Conservation (phyloP, 2,329 filamentous ascomycete genomes). For the Zelopaecilomyces penicillatus region DNA sequence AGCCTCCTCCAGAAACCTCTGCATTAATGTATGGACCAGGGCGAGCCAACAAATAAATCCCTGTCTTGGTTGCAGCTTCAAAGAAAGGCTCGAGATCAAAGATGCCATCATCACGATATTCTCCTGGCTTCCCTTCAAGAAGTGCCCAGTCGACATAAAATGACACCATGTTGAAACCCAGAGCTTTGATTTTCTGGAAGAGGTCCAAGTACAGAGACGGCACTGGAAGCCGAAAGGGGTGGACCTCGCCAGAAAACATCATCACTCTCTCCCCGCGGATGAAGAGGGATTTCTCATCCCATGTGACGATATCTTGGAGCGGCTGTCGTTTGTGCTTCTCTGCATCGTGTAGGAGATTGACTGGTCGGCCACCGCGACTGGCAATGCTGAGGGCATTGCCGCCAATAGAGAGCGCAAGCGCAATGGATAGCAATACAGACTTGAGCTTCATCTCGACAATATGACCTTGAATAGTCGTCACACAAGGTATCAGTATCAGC, state of each 20-base stretch:
- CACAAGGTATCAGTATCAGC: not conserved
- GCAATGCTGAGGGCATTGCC: constrained; percentile 11
- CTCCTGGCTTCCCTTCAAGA: constrained; percentile 62
- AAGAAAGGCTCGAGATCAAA: constrained; percentile 70
- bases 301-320: constrained; percentile 46
- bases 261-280: constrained; percentile 62
- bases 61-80: constrained; percentile 61
- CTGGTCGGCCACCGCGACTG: constrained; percentile 11
- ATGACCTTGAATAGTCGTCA: not conserved
- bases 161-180: constrained; percentile 72
- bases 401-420: constrained; percentile 7
- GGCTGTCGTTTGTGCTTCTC: constrained; percentile 13
- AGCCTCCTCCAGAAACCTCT: constrained; percentile 67
- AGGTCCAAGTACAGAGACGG: constrained; percentile 54
- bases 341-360: constrained; percentile 14
- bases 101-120: constrained; percentile 61
- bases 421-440: constrained; percentile 8
- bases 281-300: constrained; percentile 64
- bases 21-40: constrained; percentile 74
- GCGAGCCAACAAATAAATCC: constrained; percentile 67
- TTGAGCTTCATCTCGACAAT: constrained; percentile 15
- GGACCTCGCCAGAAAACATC: constrained; percentile 66
- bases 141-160: constrained; percentile 77
- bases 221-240: constrained; percentile 51
- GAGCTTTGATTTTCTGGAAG: constrained; percentile 73